A percentile compares a stretch with the other conserved stretches of the same genome.
phyloP scores from a whole-genome alignment of 805 yeast species.

The Ogataea saltuana region DNA sequence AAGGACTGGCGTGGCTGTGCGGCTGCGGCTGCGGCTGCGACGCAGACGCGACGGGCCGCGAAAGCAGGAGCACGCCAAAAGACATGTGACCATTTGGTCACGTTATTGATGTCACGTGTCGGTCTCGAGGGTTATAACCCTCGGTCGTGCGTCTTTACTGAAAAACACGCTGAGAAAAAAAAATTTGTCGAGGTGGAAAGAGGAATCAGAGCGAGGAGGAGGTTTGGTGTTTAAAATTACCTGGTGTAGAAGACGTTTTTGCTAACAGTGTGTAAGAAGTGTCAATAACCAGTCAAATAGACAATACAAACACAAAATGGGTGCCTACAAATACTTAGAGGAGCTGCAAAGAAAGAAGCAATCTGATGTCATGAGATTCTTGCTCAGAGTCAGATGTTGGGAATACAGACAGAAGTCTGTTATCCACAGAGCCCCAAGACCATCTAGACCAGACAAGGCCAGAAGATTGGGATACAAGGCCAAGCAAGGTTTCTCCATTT shows the following conservation, averaged over 20 bases:
- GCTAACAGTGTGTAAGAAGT: too few relatives aligned
- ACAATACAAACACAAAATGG: constrained; percentile 56
- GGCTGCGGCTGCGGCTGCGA: background rate
- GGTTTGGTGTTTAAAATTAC: background rate
- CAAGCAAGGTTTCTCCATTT: constrained; percentile 98
- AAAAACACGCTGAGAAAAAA: constrained; percentile 3
- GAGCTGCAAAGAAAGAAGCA: constrained; percentile 99
- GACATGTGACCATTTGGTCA: background rate
- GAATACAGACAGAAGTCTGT: constrained; percentile 99
- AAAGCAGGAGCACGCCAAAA: too few relatives aligned
- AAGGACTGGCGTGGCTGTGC: background rate
- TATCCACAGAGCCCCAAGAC: constrained; percentile 98
- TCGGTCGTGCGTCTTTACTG: constrained; percentile 3
- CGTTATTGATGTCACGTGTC: background rate
- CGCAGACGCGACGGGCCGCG: background rate
- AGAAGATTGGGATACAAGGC: constrained; percentile 99
- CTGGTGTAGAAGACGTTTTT: background rate
- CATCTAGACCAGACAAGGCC: constrained; percentile 99
- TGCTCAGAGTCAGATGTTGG: constrained; percentile 99
- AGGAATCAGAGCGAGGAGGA: background rate
- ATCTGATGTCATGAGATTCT: constrained; percentile 98
- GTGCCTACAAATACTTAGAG: constrained; percentile 99
- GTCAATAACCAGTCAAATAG: background rate
- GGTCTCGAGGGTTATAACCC: background rate
- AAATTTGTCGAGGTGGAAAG: background rate